Evolutionary conservation across 2,329 filamentous ascomycete species (phyloP).

Genomic region (Paecilomyces sp.): DNA sequence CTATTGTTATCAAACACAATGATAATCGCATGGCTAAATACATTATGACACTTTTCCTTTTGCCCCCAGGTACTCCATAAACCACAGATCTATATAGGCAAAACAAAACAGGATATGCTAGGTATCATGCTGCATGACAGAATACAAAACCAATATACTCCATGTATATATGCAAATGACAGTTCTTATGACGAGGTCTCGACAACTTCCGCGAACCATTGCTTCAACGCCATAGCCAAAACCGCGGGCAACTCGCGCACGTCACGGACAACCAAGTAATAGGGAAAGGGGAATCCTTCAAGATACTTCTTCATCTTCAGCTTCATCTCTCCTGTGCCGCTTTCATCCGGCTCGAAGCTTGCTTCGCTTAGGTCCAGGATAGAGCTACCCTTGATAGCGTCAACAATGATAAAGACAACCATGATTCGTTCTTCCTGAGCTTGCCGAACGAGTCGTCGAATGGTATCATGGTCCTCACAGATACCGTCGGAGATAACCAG

Average conservation of each 20-base stretch:
- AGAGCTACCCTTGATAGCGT: constrained; percentile 49
- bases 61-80: not conserved
- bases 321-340: constrained; percentile 51
- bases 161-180: not conserved
- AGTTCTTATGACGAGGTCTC: constrained; percentile 29
- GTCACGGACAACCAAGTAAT: constrained; percentile 91
- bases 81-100: not conserved
- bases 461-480: constrained; percentile 79
- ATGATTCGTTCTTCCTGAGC: constrained; percentile 93
- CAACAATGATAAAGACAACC: constrained; percentile 96
- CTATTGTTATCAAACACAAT: not conserved
- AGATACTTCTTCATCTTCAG: constrained; percentile 85
- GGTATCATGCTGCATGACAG: not conserved
- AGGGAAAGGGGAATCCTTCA: constrained; percentile 93
- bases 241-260: constrained; percentile 85
- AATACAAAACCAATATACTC: constrained; percentile 4
- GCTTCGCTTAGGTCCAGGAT: constrained; percentile 88
- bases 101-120: not conserved
- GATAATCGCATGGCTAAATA: not conserved
- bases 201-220: constrained; percentile 81
- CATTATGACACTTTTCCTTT: not conserved
- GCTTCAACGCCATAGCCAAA: constrained; percentile 77
- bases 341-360: constrained; percentile 64
- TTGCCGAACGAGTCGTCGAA: constrained; percentile 74
- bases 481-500: constrained; percentile 91